Evolutionary conservation across 352 stramenopile genomes (phyloP).

Genomic region (Pythium sp.): DNA sequence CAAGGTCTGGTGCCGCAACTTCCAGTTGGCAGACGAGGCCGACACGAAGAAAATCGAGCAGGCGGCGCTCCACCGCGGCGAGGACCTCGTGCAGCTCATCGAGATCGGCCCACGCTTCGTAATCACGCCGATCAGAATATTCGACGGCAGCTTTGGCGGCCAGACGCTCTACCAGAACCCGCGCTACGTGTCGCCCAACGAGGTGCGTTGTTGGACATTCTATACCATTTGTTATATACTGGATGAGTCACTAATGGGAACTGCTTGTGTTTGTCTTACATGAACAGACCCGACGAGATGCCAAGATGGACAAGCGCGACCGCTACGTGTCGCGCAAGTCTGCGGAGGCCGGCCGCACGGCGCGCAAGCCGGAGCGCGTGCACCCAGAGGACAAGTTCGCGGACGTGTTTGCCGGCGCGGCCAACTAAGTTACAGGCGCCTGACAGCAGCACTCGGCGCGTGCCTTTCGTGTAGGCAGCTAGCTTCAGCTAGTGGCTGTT

Average conservation of each 20-base stretch:
- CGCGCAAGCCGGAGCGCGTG: constrained; percentile 60
- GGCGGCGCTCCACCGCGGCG: constrained; percentile 75
- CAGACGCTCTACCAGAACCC: constrained; percentile 98
- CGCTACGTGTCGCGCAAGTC: constrained; percentile 91
- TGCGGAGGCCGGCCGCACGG: constrained; percentile 76
- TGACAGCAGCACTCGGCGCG: background rate
- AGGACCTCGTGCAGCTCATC: constrained; percentile 94
- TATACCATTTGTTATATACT: background rate
- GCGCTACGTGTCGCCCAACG: constrained; percentile 97
- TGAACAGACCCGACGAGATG: constrained; percentile 54
- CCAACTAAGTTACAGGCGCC: constrained; percentile 22
- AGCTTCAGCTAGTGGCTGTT: no score
- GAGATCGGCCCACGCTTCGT: constrained; percentile 99
- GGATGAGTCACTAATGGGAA: background rate
- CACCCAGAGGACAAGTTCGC: constrained; percentile 83
- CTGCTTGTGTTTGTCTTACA: background rate
- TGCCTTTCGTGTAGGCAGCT: background rate
- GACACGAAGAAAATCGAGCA: constrained; percentile 92
- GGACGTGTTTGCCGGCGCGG: constrained; percentile 70
- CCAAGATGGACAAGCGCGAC: constrained; percentile 92
- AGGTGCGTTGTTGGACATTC: constrained; percentile 41
- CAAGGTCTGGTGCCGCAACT: constrained; percentile 99
- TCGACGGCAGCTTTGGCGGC: constrained; percentile 97
- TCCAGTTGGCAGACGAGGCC: constrained; percentile 88
- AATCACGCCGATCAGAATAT: constrained; percentile 98